Percentiles rank a stretch among this genome's conserved stretches.
Conservation (phyloP, 768 basidiomycete genomes). For the Chalciporus piperatus region DNA sequence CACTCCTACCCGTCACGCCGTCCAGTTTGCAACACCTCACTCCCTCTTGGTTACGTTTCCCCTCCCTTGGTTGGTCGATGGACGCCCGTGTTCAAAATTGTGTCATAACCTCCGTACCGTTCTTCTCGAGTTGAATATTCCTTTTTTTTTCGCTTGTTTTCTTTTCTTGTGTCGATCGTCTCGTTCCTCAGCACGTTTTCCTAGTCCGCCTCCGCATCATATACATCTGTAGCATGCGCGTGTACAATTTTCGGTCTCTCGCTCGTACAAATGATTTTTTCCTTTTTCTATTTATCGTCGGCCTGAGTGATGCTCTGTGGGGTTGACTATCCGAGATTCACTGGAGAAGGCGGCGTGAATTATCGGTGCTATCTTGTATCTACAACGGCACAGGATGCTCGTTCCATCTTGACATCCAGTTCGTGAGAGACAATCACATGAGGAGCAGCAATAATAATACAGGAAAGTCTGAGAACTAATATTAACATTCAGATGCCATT, state of each 20-base stretch:
- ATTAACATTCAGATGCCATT: no score
- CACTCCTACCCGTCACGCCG: background rate
- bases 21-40: background rate
- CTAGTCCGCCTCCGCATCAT: background rate
- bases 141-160: background rate
- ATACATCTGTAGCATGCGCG: slow-evolving; percentile 40
- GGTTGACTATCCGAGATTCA: no score
- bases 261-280: background rate
- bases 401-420: no score
- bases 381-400: no score
- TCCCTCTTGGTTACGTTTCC: slow-evolving; percentile 17
- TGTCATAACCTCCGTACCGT: slow-evolving; percentile 3
- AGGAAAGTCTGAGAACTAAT: no score
- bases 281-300: no score
- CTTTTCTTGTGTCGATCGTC: background rate
- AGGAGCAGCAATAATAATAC: no score
- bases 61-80: slow-evolving; percentile 18
- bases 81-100: background rate
- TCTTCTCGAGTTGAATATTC: background rate
- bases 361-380: no score
- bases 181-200: background rate
- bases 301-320: no score
- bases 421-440: no score
- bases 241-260: slow-evolving; percentile 27
- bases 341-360: no score